A percentile compares a stretch with the other conserved stretches of the same genome.
phyloP scores from a whole-genome alignment of 352 stramenopile genomes.

The Phytophthora palmivora region DNA sequence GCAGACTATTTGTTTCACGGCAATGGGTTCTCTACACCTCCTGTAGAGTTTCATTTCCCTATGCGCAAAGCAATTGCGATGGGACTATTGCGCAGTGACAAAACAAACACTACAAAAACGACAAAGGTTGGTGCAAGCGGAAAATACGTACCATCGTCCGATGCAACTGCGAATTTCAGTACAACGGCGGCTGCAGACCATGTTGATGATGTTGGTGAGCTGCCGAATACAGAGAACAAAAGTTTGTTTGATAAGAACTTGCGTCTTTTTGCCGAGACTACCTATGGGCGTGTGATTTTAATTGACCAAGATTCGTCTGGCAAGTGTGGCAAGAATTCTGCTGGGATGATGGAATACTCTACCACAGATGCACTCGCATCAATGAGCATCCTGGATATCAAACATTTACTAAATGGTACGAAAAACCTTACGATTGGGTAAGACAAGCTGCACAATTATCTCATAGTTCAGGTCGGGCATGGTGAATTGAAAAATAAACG shows the following conservation, averaged over 20 bases:
- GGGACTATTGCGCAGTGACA: slow-evolving; percentile 30
- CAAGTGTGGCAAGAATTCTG: slow-evolving; percentile 34
- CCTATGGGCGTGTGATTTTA: slow-evolving; percentile 45
- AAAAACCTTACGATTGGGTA: slow-evolving; percentile 54
- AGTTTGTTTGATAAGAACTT: slow-evolving; percentile 60
- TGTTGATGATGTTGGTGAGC: slow-evolving; percentile 10
- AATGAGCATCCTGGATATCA: slow-evolving; percentile 62
- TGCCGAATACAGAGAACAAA: slow-evolving; percentile 29
- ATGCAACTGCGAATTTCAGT: slow-evolving; percentile 17
- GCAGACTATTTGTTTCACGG: slow-evolving; percentile 61
- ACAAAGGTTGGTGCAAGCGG: slow-evolving; percentile 16
- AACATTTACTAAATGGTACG: slow-evolving; percentile 52
- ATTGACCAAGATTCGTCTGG: slow-evolving; percentile 45
- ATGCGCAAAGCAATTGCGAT: slow-evolving; percentile 45
- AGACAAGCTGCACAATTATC: not conserved
- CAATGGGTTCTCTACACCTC: slow-evolving; percentile 42
- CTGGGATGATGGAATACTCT: slow-evolving; percentile 42
- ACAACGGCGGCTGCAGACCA: not conserved
- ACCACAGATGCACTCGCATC: slow-evolving; percentile 54
- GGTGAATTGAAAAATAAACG: too few species aligned
- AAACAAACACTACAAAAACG: not conserved
- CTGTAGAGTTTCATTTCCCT: slow-evolving; percentile 41
- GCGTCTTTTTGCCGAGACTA: slow-evolving; percentile 40
- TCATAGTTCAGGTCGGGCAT: not conserved
- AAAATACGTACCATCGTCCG: slow-evolving; percentile 24